Percentiles rank a stretch among this genome's conserved stretches.
These are phyloP conservation scores for Tulasnella sp. DNA, from an alignment of 768 basidiomycete species.

Conservation along the genomic window DNA sequence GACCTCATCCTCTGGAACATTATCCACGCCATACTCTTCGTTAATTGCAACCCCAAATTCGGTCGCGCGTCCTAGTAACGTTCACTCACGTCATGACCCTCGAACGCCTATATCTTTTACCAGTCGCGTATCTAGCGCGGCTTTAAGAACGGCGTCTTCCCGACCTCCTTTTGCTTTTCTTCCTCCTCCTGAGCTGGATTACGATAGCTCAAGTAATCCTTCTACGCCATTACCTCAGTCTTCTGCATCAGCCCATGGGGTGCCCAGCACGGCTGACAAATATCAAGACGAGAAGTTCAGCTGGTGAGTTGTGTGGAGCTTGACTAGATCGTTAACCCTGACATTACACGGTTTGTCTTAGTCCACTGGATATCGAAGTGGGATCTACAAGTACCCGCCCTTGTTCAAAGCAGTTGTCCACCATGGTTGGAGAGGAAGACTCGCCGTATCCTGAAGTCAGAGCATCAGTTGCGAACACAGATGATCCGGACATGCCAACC, in stretches of 20 bases:
- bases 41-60: background rate
- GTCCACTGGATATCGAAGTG: background rate
- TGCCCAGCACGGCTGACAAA: background rate
- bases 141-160: background rate
- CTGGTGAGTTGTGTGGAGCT: background rate
- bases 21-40: background rate
- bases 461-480: constrained; percentile 90
- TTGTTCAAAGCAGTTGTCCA: background rate
- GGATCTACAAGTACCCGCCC: background rate
- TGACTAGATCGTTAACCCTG: background rate
- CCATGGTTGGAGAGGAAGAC: constrained; percentile 38
- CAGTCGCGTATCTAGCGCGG: background rate
- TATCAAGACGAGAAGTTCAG: background rate
- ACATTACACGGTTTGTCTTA: background rate
- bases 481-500: constrained; percentile 98
- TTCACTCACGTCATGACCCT: background rate
- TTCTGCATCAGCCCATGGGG: background rate
- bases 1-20: background rate
- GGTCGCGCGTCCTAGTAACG: background rate
- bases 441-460: constrained; percentile 59
- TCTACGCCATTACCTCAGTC: background rate
- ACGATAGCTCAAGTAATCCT: background rate
- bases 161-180: background rate
- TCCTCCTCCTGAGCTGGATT: background rate
- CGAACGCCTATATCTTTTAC: background rate